A percentile compares a stretch with the other conserved stretches of the same genome.
These are phyloP conservation scores for Auxenochlorella protothecoides DNA, from an alignment of 139 green algal species.

Conservation along the genomic window DNA sequence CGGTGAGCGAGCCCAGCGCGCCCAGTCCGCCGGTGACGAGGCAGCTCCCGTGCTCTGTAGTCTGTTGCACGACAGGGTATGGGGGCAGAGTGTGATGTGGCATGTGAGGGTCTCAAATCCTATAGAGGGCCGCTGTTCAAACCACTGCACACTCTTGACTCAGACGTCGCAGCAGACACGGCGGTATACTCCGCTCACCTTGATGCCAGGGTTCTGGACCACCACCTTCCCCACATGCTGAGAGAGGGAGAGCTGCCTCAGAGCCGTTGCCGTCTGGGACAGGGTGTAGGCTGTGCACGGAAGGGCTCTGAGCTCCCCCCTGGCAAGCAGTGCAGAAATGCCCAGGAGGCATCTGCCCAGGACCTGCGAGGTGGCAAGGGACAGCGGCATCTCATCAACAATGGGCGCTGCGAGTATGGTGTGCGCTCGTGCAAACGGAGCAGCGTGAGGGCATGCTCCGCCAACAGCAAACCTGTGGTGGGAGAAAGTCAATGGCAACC, in stretches of 20 bases:
- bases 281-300: slow-evolving; percentile 35
- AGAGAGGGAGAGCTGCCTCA: slow-evolving; percentile 60
- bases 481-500: slow-evolving; percentile 56
- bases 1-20: slow-evolving; percentile 37
- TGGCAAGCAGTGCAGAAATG: slow-evolving; percentile 27
- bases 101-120: too few species aligned
- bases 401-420: too few species aligned
- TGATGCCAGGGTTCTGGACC: slow-evolving; percentile 8
- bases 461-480: background rate
- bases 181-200: too few species aligned
- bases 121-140: too few species aligned
- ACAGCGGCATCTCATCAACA: too few species aligned
- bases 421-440: too few species aligned
- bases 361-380: background rate
- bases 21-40: slow-evolving; percentile 61
- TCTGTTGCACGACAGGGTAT: background rate
- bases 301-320: slow-evolving; percentile 11
- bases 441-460: too few species aligned
- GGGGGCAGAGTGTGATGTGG: background rate
- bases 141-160: too few species aligned
- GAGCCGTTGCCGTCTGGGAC: slow-evolving; percentile 26
- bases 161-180: too few species aligned
- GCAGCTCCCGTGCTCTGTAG: slow-evolving; percentile 6
- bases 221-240: slow-evolving; percentile 69
- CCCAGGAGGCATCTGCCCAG: background rate